Base-by-base conservation (phyloP, 2,329 filamentous ascomycete genomes). In the Lachnum nothofagi region DNA sequence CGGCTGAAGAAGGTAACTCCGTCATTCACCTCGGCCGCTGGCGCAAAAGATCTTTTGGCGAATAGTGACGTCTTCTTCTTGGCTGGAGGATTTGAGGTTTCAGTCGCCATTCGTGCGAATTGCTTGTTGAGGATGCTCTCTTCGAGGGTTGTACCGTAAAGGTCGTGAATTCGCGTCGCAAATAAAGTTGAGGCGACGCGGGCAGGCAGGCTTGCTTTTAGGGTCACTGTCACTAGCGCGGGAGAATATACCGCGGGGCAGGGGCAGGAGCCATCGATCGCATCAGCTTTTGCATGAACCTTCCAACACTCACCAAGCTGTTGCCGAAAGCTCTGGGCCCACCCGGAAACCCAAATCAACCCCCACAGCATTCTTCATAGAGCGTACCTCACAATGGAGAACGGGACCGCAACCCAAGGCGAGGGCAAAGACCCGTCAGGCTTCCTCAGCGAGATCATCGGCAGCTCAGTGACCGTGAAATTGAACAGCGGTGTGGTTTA, bases 401-500 rank as follows among this genome's bases (percentile, higher is more conserved):
- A 91, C 74, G 75, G 76, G 54, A 71, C 72, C 35, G 66, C 70
- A 52, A 70, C 71, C 24, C 79, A 82, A 64, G 70, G 72, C 51
- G 88, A 93, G 69, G 86, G 88, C 55, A 91, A 89, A 69, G 93
- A 98, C 68, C 93, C 93, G 3, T 95, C 91, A 10, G 84, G 86
- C 59, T 98, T 98, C 69, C 76, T 98, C 51, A 83, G 86, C 69
- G 89, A 95, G 66, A 95, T 98, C 66, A 95, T 95, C 64, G 91
- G 91, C 53, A 88, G 89, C 56, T 83, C 89, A 31, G 93, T 98
- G 58, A 94, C 89, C 1, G 91, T 98, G 59, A 97, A 97, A 74
- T 79, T 98, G 60, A 98, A 98, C 73, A 96, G 91, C n/a, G 93
- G 93, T 46, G 90, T 96, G 52, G 84, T 97, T 55, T 98, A 96